Evolutionary conservation across 352 stramenopile species (phyloP), one percentile per base, ranked within the genome.

Genomic region (Phytophthora aleatoria): DNA sequence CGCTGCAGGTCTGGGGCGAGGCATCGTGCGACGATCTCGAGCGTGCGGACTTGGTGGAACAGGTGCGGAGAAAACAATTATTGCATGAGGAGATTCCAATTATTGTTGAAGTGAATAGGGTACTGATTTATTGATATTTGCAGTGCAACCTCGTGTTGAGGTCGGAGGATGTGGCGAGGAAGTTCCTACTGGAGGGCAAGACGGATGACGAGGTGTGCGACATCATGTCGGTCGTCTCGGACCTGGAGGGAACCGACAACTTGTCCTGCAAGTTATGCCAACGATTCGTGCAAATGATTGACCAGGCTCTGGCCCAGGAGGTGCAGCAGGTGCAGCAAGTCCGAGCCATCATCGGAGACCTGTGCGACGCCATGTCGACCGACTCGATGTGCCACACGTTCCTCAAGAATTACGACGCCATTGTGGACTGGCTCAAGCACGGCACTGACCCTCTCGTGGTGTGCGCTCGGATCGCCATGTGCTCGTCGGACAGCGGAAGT

Each of bases 371-470:
- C 44, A 89, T 92, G 79, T 54, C 79, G 13, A 44, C 62, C 3
- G 81, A 91, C 53, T 94, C 85, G 5, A 89, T 83, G 79, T 95
- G 87, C 74, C 86, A 92, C 69, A 71, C 68, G 43, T 89, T 95
- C 63, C 44, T 92, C 8, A 86, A 91, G 42, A 77, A 79, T 51
- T 94, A 78, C 47, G 85, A 95, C 55, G 68, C 84, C 24, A 86
- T 95, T 50, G 85, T 95, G 5, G 64, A 83, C 30, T 94, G 85
- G 87, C 62, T 95, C 8, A 88, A 81, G 56, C 68, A 92, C 30
- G 87, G 79, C 33, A 92, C 81, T 1, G 75, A 85, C 10, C 82
- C 87, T 10, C 15, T 81, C 3, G 66, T 86, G 13, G 76, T 95
- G 1, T 95, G 87, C 49, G 35, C 55, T 20, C 76, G 66, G 6